Base-by-base conservation (phyloP, 768 basidiomycete species). In the Exidia glandulosa region DNA sequence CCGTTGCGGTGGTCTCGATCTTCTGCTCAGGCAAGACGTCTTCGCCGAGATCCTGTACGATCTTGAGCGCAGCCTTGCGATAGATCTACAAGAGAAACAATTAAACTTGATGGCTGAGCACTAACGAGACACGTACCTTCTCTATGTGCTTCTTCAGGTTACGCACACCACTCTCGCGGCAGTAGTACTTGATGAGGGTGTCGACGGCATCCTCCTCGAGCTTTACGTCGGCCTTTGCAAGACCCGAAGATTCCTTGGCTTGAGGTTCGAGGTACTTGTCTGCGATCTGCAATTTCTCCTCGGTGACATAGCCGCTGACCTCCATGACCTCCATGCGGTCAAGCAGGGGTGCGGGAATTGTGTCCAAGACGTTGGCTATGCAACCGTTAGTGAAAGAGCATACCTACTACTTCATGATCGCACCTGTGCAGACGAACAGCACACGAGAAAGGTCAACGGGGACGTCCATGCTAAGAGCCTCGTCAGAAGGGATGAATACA, bases 131-230 rank as follows among this genome's bases (percentile, higher is more conserved):
- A 3, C 19, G 31, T 61, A 92, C 93, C 85, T 98, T 98, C 68
- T 99, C 95, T 59, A 99, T 95, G 67, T 94, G 90, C 74, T 99
- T 98, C 84, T 98, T 98, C 70, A 99, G 68, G 68, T 94, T 93
- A 56, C 96, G 79, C 32, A 99, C 96, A 48, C 96, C 96, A 66
- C 92, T 95, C 76, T 99, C 96, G 27, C 96, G 81, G 70, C 92
- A 94, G 72, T 98, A 98, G 71, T 94, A 97, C 70, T 94, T 89
- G 75, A 99, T 98, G 57, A 99, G 79, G 12, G 83, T 75, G 65
- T 94, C 91, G 50, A 98, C 85, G 0, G 94, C 83, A 10, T 81
- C 77, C 5, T 82, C 78, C 23, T 90, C 86, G 16, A 99, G 75
- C 58, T 80, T 72, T 3, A 99, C 89, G 69, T 96, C 88, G 1